A percentile compares a stretch with the other conserved stretches of the same genome.
These are phyloP conservation scores for Mucor irregularis DNA, from an alignment of 371 early-diverging fungal species.

Conservation along the genomic window DNA sequence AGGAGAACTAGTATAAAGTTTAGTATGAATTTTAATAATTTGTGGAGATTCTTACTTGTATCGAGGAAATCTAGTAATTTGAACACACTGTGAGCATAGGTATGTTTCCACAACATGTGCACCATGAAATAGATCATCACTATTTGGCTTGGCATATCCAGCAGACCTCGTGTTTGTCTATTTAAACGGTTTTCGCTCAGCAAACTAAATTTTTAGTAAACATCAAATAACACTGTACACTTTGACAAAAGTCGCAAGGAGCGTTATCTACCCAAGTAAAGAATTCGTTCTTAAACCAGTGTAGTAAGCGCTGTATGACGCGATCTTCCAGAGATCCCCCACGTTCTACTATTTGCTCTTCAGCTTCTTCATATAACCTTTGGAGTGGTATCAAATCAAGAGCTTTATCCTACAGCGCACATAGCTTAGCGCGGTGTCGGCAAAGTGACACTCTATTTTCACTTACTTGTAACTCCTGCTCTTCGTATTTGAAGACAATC, in stretches of 20 bases:
- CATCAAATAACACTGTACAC: neutral
- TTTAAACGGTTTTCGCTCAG: neutral
- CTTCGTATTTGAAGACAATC: slow-evolving; percentile 39
- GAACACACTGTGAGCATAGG: slow-evolving; percentile 47
- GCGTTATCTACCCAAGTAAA: slow-evolving; percentile 72
- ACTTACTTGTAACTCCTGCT: slow-evolving; percentile 42
- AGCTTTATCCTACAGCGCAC: slow-evolving; percentile 37
- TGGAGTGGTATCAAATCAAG: slow-evolving; percentile 51
- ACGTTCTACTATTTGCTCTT: neutral
- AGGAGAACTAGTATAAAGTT: slow-evolving; percentile 59
- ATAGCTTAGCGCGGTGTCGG: neutral
- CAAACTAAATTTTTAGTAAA: neutral
- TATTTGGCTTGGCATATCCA: slow-evolving; percentile 42
- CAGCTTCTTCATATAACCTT: slow-evolving; percentile 48
- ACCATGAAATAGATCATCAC: slow-evolving; percentile 52
- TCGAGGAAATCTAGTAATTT: slow-evolving; percentile 66
- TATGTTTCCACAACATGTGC: slow-evolving; percentile 64
- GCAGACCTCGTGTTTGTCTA: slow-evolving; percentile 32
- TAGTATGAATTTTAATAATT: neutral
- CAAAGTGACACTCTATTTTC: no score
- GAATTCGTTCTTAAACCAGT: slow-evolving; percentile 66
- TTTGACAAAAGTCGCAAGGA: slow-evolving; percentile 21
- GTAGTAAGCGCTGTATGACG: slow-evolving; percentile 43
- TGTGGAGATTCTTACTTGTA: slow-evolving; percentile 54
- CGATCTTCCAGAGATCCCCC: slow-evolving; percentile 30